Evolutionary conservation across 2,329 filamentous ascomycete genomes (phyloP).

Genomic region (Aspergillus brasiliensis): DNA sequence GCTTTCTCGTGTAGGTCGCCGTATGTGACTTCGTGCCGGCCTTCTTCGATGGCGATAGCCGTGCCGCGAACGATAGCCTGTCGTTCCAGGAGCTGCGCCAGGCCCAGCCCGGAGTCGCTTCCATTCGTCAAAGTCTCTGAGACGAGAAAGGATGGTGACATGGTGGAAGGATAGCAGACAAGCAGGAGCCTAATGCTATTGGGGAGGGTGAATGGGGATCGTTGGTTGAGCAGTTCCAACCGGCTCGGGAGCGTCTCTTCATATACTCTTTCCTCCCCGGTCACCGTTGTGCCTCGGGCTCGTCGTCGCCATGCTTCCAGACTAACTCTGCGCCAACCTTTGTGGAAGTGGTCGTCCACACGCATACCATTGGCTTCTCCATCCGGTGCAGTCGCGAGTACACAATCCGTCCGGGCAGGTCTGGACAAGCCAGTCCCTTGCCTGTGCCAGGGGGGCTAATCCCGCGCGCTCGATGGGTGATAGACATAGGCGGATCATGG

Average conservation of each 20-base stretch:
- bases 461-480: not conserved
- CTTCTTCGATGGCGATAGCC: slow-evolving; percentile 4
- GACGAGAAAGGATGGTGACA: not conserved
- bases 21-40: slow-evolving; percentile 1
- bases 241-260: not conserved
- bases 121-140: not conserved
- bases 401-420: not conserved
- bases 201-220: not conserved
- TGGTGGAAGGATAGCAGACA: not conserved
- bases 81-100: not conserved
- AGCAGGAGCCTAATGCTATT: not conserved
- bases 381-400: not conserved
- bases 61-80: not conserved
- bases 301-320: not conserved
- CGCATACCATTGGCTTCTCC: not conserved
- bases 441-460: not conserved
- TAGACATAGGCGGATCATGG: not conserved
- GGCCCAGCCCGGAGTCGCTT: not conserved
- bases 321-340: not conserved
- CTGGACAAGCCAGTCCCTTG: not conserved
- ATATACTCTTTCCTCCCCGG: not conserved
- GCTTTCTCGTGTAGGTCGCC: slow-evolving; percentile 5
- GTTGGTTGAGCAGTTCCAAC: not conserved
- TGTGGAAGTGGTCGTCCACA: not conserved
- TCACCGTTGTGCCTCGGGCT: not conserved